A percentile compares a stretch with the other conserved stretches of the same genome.
These are phyloP conservation scores for Boeremia exigua DNA, from an alignment of 2,329 filamentous ascomycete genomes.

Conservation along the genomic window DNA sequence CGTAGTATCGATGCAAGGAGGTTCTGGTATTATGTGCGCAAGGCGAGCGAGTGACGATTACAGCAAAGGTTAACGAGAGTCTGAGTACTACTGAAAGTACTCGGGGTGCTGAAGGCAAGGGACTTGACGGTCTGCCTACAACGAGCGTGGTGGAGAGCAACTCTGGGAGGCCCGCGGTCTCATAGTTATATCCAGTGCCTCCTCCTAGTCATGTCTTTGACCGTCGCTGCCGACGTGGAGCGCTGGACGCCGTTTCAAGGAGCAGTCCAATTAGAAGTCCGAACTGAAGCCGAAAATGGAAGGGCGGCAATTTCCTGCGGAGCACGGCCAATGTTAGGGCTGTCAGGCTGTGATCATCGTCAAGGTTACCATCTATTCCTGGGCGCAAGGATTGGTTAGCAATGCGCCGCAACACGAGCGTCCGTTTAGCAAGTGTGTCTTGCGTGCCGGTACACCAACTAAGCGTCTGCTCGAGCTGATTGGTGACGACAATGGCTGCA, in stretches of 20 bases:
- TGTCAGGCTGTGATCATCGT: constrained; percentile 29
- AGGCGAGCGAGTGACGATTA: constrained; percentile 18
- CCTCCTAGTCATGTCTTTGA: constrained; percentile 24
- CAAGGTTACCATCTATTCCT: constrained; percentile 33
- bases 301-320: constrained; percentile 36
- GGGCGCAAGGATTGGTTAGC: constrained; percentile 27
- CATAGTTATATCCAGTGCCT: constrained; percentile 26
- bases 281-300: constrained; percentile 22
- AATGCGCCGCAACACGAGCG: constrained; percentile 13
- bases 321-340: constrained; percentile 30
- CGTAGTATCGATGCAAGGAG: constrained; percentile 13
- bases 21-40: constrained; percentile 16
- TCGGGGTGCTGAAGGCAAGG: constrained; percentile 32
- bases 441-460: background rate
- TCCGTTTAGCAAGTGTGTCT: constrained; percentile 17
- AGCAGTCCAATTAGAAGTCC: constrained; percentile 4
- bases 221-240: constrained; percentile 13
- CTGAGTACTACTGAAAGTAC: constrained; percentile 21
- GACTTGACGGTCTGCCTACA: constrained; percentile 33
- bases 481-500: background rate
- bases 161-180: constrained; percentile 25
- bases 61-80: constrained; percentile 23
- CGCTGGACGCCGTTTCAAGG: constrained; percentile 18
- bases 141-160: constrained; percentile 27
- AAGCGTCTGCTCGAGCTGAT: constrained; percentile 14